phyloP scores from a whole-genome alignment of 371 early-diverging fungal genomes.

The Mortierella sp. region DNA sequence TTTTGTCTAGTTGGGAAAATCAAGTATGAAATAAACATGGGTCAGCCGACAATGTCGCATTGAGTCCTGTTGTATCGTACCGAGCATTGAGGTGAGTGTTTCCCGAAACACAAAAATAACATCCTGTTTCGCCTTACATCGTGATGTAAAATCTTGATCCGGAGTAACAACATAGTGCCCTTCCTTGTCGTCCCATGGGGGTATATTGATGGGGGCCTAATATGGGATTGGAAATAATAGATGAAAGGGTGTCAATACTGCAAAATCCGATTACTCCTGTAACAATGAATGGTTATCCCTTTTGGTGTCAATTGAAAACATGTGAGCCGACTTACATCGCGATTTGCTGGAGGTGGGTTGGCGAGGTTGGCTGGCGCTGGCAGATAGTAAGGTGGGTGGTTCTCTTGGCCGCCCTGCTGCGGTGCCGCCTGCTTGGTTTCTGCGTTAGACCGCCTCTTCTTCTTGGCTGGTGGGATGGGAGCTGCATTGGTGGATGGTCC shows the following conservation, averaged over 20 bases:
- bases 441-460: conserved; percentile 38
- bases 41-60: neutral
- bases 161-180: conserved; percentile 90
- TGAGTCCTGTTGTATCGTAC: neutral
- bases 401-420: conserved; percentile 24
- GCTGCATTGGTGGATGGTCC: conserved; percentile 12
- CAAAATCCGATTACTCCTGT: neutral
- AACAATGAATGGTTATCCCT: neutral
- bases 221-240: neutral
- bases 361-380: conserved; percentile 27
- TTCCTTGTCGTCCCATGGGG: conserved; percentile 89
- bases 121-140: conserved; percentile 68
- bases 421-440: conserved; percentile 35
- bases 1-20: conserved; percentile 73
- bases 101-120: neutral
- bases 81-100: neutral
- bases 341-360: conserved; percentile 16
- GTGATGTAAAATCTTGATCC: conserved; percentile 78
- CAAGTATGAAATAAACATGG: conserved; percentile 16
- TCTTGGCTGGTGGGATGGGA: conserved; percentile 29
- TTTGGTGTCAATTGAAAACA: neutral
- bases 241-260: neutral
- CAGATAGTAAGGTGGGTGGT: conserved; percentile 28
- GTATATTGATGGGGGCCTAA: conserved; percentile 30
- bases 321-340: conserved; percentile 29